Conservation (phyloP, 2,329 filamentous ascomycete genomes). For the Xylariaceae sp. region DNA sequence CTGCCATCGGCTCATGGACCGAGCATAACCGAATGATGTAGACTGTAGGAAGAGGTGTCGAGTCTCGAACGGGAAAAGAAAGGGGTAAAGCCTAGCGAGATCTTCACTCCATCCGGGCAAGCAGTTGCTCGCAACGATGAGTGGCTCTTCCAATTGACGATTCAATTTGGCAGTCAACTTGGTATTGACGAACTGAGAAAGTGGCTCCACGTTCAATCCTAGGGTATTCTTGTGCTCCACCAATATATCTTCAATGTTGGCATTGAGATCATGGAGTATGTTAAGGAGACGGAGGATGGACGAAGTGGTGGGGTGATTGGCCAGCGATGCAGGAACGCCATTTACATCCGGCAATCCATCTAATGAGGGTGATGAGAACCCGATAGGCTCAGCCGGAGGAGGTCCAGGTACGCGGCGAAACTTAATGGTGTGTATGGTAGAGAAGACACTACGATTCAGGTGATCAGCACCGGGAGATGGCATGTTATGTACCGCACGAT, state of each 20-base stretch:
- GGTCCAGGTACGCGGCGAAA: constrained; percentile 83
- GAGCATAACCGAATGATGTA: constrained; percentile 94
- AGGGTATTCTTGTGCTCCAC: constrained; percentile 67
- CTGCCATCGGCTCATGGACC: constrained; percentile 97
- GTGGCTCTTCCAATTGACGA: constrained; percentile 88
- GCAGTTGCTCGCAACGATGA: constrained; percentile 96
- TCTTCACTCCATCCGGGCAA: constrained; percentile 95
- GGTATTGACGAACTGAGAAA: constrained; percentile 95
- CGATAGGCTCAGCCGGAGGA: constrained; percentile 65
- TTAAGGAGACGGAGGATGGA: constrained; percentile 84
- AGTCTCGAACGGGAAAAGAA: constrained; percentile 97
- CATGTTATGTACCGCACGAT: constrained; percentile 78
- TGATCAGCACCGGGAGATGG: constrained; percentile 52
- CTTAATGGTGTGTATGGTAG: constrained; percentile 81
- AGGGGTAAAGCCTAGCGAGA: constrained; percentile 85
- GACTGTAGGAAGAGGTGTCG: constrained; percentile 95
- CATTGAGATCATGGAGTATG: constrained; percentile 86
- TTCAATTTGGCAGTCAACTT: constrained; percentile 98
- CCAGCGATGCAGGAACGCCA: constrained; percentile 68
- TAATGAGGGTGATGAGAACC: constrained; percentile 47
- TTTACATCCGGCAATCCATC: constrained; percentile 48
- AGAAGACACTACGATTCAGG: constrained; percentile 76
- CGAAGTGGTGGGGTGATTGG: constrained; percentile 76
- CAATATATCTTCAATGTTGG: constrained; percentile 86
- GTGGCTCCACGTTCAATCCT: constrained; percentile 70